Conservation (phyloP, 371 early-diverging fungal genomes). For the Mucor mucedo region DNA sequence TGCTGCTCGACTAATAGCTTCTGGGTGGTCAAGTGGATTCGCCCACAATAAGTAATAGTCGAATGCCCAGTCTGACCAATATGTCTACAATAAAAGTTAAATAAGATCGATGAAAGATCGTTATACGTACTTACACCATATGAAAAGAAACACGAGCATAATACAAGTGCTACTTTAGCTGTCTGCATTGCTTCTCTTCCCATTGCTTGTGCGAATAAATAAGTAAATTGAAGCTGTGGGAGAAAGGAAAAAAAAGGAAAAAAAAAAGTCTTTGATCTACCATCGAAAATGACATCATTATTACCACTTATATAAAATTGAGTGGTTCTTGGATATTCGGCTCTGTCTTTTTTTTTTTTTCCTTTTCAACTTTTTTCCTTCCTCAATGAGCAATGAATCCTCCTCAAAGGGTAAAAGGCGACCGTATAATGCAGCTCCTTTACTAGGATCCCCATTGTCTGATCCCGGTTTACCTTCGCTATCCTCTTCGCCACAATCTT, state of each 20-base stretch:
- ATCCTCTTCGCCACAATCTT: slow-evolving; percentile 27
- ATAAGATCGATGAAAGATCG: neutral
- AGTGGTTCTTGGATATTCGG: too few species aligned
- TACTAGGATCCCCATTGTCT: slow-evolving; percentile 23
- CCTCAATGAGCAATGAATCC: too few species aligned
- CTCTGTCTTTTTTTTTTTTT: too few species aligned
- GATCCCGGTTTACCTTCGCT: slow-evolving; percentile 24
- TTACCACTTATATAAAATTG: too few species aligned
- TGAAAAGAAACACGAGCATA: slow-evolving; percentile 55
- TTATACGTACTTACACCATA: slow-evolving; percentile 40
- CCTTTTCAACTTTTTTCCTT: neutral
- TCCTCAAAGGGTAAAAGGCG: slow-evolving; percentile 8
- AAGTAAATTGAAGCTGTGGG: neutral
- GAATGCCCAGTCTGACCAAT: slow-evolving; percentile 57
- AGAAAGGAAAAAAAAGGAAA: neutral
- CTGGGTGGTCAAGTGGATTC: slow-evolving; percentile 39
- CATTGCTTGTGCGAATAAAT: neutral
- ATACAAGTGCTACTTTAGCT: slow-evolving; percentile 44
- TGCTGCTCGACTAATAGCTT: slow-evolving; percentile 40
- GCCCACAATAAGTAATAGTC: slow-evolving; percentile 51
- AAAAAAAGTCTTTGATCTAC: neutral
- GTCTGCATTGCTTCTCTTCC: slow-evolving; percentile 41
- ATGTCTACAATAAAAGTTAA: slow-evolving; percentile 31
- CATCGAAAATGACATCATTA: neutral
- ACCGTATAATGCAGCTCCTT: slow-evolving; percentile 23